phyloP scores from a whole-genome alignment of 169 alveolate species.

The Neospora caninum region DNA sequence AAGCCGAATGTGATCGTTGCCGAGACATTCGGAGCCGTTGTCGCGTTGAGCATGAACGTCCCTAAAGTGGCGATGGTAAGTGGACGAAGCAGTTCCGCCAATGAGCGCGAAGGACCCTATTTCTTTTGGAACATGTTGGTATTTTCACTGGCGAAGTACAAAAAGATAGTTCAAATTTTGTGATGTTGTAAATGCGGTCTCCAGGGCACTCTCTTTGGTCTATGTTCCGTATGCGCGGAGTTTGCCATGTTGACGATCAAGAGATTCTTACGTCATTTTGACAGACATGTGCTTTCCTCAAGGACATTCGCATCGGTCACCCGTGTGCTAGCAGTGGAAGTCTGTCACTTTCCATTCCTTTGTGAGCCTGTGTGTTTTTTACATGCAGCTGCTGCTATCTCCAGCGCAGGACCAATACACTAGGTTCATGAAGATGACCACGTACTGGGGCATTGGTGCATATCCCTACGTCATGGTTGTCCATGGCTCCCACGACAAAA shows the following conservation, averaged over 20 bases:
- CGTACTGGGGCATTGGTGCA: slow-evolving; percentile 51
- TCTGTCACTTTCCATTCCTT: too few species aligned
- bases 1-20: slow-evolving; percentile 70
- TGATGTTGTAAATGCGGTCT: background rate
- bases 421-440: slow-evolving; percentile 62
- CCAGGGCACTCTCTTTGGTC: too few species aligned
- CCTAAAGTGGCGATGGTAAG: slow-evolving; percentile 69
- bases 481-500: slow-evolving; percentile 70
- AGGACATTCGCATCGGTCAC: too few species aligned
- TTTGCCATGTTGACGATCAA: too few species aligned
- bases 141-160: background rate
- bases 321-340: too few species aligned
- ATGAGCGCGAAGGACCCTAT: background rate
- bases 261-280: too few species aligned
- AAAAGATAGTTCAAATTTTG: background rate
- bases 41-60: slow-evolving; percentile 69
- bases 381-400: slow-evolving; percentile 55
- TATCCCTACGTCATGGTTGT: slow-evolving; percentile 69
- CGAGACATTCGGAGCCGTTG: slow-evolving; percentile 69
- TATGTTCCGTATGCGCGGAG: too few species aligned
- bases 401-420: slow-evolving; percentile 72
- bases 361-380: background rate
- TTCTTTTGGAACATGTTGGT: background rate
- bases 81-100: background rate
- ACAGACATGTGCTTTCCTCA: too few species aligned